phyloP scores from a whole-genome alignment of 176 grass and related monocot species.

The Typha latifolia region DNA sequence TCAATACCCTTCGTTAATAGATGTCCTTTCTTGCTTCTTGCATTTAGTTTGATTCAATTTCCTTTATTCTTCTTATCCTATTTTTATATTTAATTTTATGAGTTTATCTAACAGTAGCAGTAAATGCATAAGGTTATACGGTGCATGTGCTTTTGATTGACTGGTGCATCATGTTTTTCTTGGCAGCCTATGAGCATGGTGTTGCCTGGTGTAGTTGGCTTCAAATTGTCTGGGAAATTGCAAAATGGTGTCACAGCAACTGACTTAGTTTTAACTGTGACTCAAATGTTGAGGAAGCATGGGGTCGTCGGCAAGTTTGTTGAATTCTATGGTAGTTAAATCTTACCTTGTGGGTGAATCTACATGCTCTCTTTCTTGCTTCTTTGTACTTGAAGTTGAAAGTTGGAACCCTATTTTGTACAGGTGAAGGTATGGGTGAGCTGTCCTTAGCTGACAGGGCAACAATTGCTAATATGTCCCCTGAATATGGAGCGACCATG shows the following conservation, averaged over 20 bases:
- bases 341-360: not conserved
- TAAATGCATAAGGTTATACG: not conserved
- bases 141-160: not conserved
- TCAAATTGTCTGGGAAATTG: slow-evolving; percentile 29
- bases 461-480: slow-evolving; percentile 39
- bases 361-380: not conserved
- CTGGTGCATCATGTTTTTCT: not conserved
- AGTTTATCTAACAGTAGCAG: no score
- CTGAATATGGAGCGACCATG: slow-evolving; percentile 36
- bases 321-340: slow-evolving; percentile 35
- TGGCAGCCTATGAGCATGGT: slow-evolving; percentile 43
- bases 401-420: not conserved
- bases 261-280: slow-evolving; percentile 31
- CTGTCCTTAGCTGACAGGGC: slow-evolving; percentile 27
- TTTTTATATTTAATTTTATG: no score
- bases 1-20: no score
- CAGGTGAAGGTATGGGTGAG: slow-evolving; percentile 21
- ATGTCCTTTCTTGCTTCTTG: no score
- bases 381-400: not conserved
- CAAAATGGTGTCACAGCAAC: slow-evolving; percentile 39
- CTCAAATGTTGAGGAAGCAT: slow-evolving; percentile 37
- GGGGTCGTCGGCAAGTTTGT: slow-evolving; percentile 37
- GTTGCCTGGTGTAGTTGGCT: slow-evolving; percentile 34
- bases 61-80: no score
- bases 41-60: no score